Evolutionary conservation across 2,329 filamentous ascomycete species (phyloP).

Genomic region (Lachnellula arida): DNA sequence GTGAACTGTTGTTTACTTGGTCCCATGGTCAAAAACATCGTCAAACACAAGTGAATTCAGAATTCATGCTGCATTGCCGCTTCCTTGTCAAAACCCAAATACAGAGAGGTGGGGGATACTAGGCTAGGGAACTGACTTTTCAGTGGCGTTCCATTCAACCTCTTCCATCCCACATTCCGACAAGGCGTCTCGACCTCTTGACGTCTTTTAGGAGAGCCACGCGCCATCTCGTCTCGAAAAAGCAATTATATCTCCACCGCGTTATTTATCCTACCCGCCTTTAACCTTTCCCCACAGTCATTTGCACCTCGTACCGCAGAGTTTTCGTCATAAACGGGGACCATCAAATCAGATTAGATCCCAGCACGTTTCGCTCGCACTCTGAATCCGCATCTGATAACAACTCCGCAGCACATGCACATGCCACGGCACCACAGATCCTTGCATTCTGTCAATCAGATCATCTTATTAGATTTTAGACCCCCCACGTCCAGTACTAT

Average conservation of each 20-base stretch:
- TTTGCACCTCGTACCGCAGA: not conserved
- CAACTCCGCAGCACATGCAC: not conserved
- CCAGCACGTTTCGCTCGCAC: not conserved
- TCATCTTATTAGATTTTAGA: slow-evolving; percentile 14
- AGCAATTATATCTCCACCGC: not conserved
- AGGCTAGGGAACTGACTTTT: not conserved
- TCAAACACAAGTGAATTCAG: too few species aligned
- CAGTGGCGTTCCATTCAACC: not conserved
- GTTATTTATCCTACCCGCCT: not conserved
- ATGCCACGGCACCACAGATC: not conserved
- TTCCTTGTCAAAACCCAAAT: not conserved
- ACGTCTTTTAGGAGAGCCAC: too few species aligned
- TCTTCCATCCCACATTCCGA: not conserved
- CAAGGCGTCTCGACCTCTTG: too few species aligned
- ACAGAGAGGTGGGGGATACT: not conserved
- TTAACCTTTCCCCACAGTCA: not conserved
- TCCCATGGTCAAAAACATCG: too few species aligned
- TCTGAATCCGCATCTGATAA: slow-evolving; percentile 8
- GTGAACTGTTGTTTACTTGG: too few species aligned
- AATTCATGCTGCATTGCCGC: too few species aligned
- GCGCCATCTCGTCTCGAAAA: not conserved
- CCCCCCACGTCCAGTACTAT: not conserved
- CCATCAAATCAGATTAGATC: slow-evolving; percentile 5
- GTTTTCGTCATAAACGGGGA: not conserved
- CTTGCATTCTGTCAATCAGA: slow-evolving; percentile 9